Evolutionary conservation across 2,329 filamentous ascomycete species (phyloP).

Genomic region (Byssochlamys sp.): DNA sequence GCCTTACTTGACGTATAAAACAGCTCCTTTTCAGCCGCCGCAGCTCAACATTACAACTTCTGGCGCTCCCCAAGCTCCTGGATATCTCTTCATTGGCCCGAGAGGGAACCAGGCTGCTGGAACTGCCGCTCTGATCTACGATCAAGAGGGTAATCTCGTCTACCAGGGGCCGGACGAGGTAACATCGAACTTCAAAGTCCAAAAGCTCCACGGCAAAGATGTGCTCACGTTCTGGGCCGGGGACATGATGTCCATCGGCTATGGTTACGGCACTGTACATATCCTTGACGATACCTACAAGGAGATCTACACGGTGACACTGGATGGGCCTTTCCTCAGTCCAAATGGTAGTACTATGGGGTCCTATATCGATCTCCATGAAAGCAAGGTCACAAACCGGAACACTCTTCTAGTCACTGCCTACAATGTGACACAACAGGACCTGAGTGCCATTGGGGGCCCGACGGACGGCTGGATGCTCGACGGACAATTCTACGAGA

Average conservation of each 20-base stretch:
- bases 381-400: slow-evolving; percentile 22
- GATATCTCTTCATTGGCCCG: slow-evolving; percentile 27
- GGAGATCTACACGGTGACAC: slow-evolving; percentile 23
- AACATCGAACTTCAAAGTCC: slow-evolving; percentile 25
- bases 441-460: slow-evolving; percentile 22
- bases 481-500: slow-evolving; percentile 26
- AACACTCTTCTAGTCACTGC: slow-evolving; percentile 28
- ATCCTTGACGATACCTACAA: slow-evolving; percentile 26
- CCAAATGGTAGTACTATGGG: slow-evolving; percentile 7
- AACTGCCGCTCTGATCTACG: slow-evolving; percentile 27
- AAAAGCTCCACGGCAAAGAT: slow-evolving; percentile 22
- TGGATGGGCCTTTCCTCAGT: slow-evolving; percentile 17
- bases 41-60: slow-evolving; percentile 21
- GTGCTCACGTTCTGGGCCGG: slow-evolving; percentile 31
- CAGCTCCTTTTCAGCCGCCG: slow-evolving; percentile 17
- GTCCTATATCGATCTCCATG: slow-evolving; percentile 28
- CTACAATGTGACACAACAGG: slow-evolving; percentile 25
- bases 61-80: slow-evolving; percentile 19
- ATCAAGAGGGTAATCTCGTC: slow-evolving; percentile 25
- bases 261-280: slow-evolving; percentile 21
- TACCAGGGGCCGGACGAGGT: slow-evolving; percentile 26
- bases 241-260: slow-evolving; percentile 17
- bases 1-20: slow-evolving; percentile 10
- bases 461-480: slow-evolving; percentile 22
- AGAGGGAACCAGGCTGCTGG: slow-evolving; percentile 18